phyloP scores from a whole-genome alignment of 2,329 filamentous ascomycete species.

The Venturiaceae sp. region DNA sequence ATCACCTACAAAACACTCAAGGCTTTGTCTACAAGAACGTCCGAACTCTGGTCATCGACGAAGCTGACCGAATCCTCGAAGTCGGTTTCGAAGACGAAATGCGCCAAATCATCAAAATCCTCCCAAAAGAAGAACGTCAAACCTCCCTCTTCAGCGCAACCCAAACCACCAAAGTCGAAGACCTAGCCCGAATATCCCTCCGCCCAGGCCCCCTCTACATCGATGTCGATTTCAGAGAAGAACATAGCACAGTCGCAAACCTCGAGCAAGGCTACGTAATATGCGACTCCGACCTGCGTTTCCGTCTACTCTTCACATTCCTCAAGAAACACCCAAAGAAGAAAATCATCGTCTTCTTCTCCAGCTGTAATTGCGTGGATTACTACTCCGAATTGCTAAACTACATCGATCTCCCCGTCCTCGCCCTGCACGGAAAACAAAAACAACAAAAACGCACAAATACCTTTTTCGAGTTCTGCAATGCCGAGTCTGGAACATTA shows the following conservation, averaged over 20 bases:
- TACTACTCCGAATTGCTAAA: constrained; percentile 94
- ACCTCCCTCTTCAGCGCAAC: constrained; percentile 99
- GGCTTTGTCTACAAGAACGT: constrained; percentile 89
- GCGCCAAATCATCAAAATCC: constrained; percentile 89
- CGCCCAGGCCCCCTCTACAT: constrained; percentile 88
- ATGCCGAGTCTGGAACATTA: constrained; percentile 73
- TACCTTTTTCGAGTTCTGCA: constrained; percentile 94
- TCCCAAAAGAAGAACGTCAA: constrained; percentile 78
- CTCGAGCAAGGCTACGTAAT: constrained; percentile 94
- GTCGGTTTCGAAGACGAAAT: constrained; percentile 99
- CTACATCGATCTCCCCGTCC: constrained; percentile 88
- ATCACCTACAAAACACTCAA: constrained; percentile 88
- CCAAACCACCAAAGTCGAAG: constrained; percentile 97
- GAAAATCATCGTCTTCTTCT: constrained; percentile 79
- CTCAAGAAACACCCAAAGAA: constrained; percentile 87
- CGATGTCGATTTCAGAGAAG: constrained; percentile 85
- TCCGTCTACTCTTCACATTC: constrained; percentile 89
- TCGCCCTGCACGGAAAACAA: constrained; percentile 82
- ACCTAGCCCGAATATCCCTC: constrained; percentile 87
- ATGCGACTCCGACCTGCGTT: constrained; percentile 88
- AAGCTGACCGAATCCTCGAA: constrained; percentile 92
- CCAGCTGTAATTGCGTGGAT: constrained; percentile 84
- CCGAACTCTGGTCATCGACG: constrained; percentile 86
- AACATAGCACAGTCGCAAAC: constrained; percentile 85
- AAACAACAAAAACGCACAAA: constrained; percentile 99